These are phyloP conservation scores for Elsinoe fawcettii DNA, from an alignment of 2,329 filamentous ascomycete species.

Conservation along the genomic window DNA sequence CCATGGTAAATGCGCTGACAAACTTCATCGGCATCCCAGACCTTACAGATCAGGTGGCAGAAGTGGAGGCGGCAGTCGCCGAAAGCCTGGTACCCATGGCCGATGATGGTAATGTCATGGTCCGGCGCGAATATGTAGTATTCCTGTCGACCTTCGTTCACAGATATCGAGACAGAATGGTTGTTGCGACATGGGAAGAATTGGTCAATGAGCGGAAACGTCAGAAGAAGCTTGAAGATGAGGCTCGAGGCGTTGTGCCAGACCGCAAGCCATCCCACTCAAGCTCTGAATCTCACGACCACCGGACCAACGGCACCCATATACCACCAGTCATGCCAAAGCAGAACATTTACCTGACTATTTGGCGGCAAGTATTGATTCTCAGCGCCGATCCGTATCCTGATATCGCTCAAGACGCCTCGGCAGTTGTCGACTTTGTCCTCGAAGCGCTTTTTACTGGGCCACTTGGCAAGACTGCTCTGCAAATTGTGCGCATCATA, in stretches of 20 bases:
- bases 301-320: conserved; percentile 14
- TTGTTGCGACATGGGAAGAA: conserved; percentile 88
- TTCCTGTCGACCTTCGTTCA: conserved; percentile 89
- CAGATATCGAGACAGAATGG: conserved; percentile 84
- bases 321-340: conserved; percentile 45
- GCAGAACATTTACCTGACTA: conserved; percentile 84
- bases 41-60: conserved; percentile 79
- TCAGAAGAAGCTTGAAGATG: conserved; percentile 4
- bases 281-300: conserved; percentile 17
- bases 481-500: conserved; percentile 67
- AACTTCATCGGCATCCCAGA: conserved; percentile 92
- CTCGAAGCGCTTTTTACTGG: conserved; percentile 72
- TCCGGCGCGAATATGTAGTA: conserved; percentile 84
- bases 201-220: conserved; percentile 59
- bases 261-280: conserved; percentile 17
- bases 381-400: conserved; percentile 91
- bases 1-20: conserved; percentile 87
- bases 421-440: conserved; percentile 77
- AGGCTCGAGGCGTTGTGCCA: not conserved
- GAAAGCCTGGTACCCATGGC: conserved; percentile 85
- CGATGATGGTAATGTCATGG: conserved; percentile 87
- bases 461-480: conserved; percentile 61
- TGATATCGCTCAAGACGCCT: conserved; percentile 79
- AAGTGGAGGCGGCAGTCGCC: conserved; percentile 84
- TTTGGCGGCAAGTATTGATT: conserved; percentile 89